Evolutionary conservation across 2,329 filamentous ascomycete genomes (phyloP).

Genomic region (Colletotrichum sp.): DNA sequence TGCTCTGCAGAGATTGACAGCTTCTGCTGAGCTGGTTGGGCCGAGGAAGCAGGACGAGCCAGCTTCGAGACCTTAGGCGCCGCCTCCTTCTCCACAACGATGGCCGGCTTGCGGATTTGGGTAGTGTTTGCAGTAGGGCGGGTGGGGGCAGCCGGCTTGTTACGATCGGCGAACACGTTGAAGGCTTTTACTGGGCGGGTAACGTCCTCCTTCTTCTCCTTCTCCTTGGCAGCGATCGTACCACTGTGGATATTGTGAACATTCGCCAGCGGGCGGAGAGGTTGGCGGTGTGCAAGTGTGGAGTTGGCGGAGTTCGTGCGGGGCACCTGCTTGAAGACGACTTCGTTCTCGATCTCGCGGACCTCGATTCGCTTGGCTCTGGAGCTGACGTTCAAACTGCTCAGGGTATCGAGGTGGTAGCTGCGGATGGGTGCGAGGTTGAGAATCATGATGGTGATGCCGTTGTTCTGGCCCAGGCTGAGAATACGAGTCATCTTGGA

Average conservation of each 20-base stretch:
- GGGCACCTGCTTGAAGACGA: slow-evolving; percentile 80
- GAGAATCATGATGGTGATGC: slow-evolving; percentile 94
- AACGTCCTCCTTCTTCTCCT: slow-evolving; percentile 51
- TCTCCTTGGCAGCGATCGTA: slow-evolving; percentile 53
- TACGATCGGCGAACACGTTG: slow-evolving; percentile 82
- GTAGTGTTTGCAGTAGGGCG: slow-evolving; percentile 39
- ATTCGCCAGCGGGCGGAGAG: slow-evolving; percentile 77
- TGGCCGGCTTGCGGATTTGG: slow-evolving; percentile 48
- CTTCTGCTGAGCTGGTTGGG: slow-evolving; percentile 27
- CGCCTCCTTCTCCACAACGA: slow-evolving; percentile 38
- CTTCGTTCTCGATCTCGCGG: slow-evolving; percentile 93
- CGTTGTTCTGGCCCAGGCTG: slow-evolving; percentile 91
- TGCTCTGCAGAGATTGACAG: slow-evolving; percentile 69
- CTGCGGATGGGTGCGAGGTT: slow-evolving; percentile 91
- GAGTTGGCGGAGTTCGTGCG: slow-evolving; percentile 50
- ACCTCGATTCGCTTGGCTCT: slow-evolving; percentile 96
- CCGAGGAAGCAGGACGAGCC: slow-evolving; percentile 32
- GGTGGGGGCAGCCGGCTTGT: slow-evolving; percentile 46
- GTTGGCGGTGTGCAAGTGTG: slow-evolving; percentile 68
- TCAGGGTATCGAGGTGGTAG: slow-evolving; percentile 92
- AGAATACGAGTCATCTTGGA: slow-evolving; percentile 98
- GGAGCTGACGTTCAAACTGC: slow-evolving; percentile 93
- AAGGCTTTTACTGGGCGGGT: slow-evolving; percentile 84
- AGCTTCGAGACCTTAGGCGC: slow-evolving; percentile 40
- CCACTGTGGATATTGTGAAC: slow-evolving; percentile 75